Base-by-base conservation (phyloP, 805 yeast genomes). In the Saturnispora gosingensis region DNA sequence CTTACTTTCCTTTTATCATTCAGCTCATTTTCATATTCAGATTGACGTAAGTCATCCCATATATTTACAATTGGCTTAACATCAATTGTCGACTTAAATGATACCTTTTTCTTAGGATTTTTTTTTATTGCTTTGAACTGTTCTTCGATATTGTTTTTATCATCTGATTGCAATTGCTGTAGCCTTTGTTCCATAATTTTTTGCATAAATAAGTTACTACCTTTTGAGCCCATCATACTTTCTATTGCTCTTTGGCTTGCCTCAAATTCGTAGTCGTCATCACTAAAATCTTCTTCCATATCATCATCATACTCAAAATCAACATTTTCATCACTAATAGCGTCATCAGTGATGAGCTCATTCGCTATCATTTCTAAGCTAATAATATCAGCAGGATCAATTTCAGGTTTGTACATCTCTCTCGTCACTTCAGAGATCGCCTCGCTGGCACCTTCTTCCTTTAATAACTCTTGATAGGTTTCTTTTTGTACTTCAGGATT, bases 11-110 rank as follows among this genome's bases (percentile, higher is more conserved):
- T 20, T n/a, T 44, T 54, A 49, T 43, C 53, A 20, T 38, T 28
- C 2, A 46, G 4, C 22, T 45, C 48, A 34, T 55, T 55, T 43
- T 60, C 63, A 22, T 44, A 44, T 42, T 60, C 62, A 0, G 65
- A 54, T 64, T 73, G 55, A 46, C 62, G 53, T 54, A 78, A 59
- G 36, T 72, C 72, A 30, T 72, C 73, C 60, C 82, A 78, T 3
- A 80, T 69, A 56, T 80, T 77, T 46, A 78, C 84, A 46, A 83
- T 72, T 52, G 80, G 81, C 54, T 81, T 82, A 10, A 84, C 75
- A 44, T 81, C 77, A 32, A 81, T 68, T 2, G 67, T 67, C 1
- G 72, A 71, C 0, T 81, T 72, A 66, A 83, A 83, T 16, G 73
- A 64, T 9, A 83, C 88, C 2, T 76, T 65, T 57, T 79, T 80